Evolutionary conservation across 1,139 yeast species (phyloP), one percentile per base, ranked within the genome.

Genomic region (Suhomyces maxii): DNA sequence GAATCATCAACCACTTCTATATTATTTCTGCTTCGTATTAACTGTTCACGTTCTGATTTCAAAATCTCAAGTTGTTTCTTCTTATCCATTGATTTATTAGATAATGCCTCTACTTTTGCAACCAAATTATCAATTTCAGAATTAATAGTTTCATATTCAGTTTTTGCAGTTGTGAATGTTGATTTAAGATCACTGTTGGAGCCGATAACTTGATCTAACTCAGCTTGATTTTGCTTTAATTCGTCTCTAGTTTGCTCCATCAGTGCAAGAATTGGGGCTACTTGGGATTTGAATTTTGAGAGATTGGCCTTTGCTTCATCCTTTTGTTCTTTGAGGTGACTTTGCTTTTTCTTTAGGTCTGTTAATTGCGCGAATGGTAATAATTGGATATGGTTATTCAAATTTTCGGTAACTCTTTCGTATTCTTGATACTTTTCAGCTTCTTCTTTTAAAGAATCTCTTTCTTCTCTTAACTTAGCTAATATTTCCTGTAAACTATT

Each of bases 301-400:
- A 18, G 71, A 53, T 31, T 64, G 9, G 50, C 50, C 52, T 72
- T 71, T 9, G 79, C 73, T 11, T 59, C 57, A 34, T 79, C 77
- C 47, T 77, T 72, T 30, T 68, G 70, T 18, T 57, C 55, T 54
- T 79, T 80, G 41, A 76, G 65, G 11, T 61, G 59, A 31, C 69
- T 65, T 40, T 73, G 69, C 44, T 68, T 68, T n/a, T 59, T 64
- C 50, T 77, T 82, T 49, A 77, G 69, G 45, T 82, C 86, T 42
- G 80, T 79, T 3, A 81, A 65, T 49, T 77, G 75, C 0, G 84
- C 89, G 61, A 82, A 84, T 0, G 90, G 90, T 34, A 84, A 60
- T 34, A 84, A 64, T 51, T 73, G 71, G 44, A 69, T 66, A 58
- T 84, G 84, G 37, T 70, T 61, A 10, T 71, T 72, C 8, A 84